Base-by-base conservation (phyloP, 768 basidiomycete genomes). In the Lepiota subincarnata region DNA sequence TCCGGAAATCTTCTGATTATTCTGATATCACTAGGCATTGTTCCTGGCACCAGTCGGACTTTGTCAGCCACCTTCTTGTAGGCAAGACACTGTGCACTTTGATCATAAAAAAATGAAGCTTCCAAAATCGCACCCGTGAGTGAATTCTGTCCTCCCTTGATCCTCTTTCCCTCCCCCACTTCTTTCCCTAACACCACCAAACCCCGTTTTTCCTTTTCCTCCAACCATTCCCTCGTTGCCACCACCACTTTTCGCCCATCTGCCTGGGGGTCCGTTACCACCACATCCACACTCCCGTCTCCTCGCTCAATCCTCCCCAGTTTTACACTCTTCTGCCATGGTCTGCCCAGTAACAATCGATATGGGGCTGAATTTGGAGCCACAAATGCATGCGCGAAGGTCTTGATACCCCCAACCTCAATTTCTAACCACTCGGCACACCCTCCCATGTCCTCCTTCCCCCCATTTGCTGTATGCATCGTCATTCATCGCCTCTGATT, bases 391-490 rank as follows among this genome's bases (percentile, higher is more conserved):
- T 65, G 64, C 0, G 58, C 63, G 57, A 57, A 65, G 0, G 60
- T 62, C 16, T 45, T 55, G 14, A 65, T 28, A 0, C 59, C 63
- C 14, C 55, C 48, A n/a, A 66, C 48, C 14, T 50, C 46, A 12
- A 38, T 28, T 26, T 58, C 54, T 38, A 63, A 35, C 6, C 16
- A 57, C 40, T 63, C 60, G 0, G 47, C 51, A 43, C 59, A 62
- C 2, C 59, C 61, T 14, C 42, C 35, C 28, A 61, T 26, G 37
- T 48, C 47, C 45, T 60, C 57, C 22, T 35, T 43, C 0, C 8
- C 36, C 2, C 60, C 56, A 44, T 65, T 65, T 3, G 59, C 62
- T 11, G 57, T 60, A 16, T 66, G 55, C 62, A 66, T 66, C 1
- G 20, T 56, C 57, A 67, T 61, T 14, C 31, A 22, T 7, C 50